Evolutionary conservation across 345 rosid genomes (phyloP).

Genomic region (Nephelium lappaceum): DNA sequence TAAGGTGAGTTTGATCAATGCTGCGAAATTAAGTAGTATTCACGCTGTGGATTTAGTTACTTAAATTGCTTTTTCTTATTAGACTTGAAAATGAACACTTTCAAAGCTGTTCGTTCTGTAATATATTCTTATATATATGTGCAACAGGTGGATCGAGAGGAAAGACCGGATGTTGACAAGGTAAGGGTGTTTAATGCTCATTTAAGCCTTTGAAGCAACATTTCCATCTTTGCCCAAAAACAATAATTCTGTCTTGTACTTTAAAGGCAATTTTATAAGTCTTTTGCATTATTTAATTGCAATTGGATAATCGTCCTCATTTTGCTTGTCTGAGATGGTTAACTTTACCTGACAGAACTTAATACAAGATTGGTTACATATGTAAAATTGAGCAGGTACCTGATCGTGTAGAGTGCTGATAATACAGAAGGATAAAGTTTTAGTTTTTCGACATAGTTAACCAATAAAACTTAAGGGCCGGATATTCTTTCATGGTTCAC

Average conservation of each 20-base stretch:
- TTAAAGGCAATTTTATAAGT: neutral
- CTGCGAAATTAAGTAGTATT: neutral
- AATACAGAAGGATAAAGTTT: neutral
- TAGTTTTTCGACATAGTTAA: neutral
- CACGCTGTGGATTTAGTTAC: neutral
- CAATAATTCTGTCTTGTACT: neutral
- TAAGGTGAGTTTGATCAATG: slow-evolving; percentile 53
- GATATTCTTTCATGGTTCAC: neutral
- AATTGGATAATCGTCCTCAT: neutral
- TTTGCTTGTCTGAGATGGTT: neutral
- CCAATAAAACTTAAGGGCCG: neutral
- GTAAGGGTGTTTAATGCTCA: slow-evolving; percentile 36
- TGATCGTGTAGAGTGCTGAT: neutral
- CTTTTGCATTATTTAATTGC: neutral
- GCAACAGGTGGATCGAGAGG: slow-evolving; percentile 90
- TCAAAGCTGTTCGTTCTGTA: slow-evolving; percentile 12
- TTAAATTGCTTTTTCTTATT: neutral
- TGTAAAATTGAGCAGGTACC: neutral
- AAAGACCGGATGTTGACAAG: slow-evolving; percentile 97
- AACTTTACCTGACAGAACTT: neutral
- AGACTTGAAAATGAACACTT: neutral
- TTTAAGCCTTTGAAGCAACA: neutral
- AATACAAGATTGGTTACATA: neutral
- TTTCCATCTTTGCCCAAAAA: neutral
- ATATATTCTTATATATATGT: slow-evolving; percentile 28